These are phyloP conservation scores for Hymenoscyphus albidus DNA, from an alignment of 2,329 filamentous ascomycete genomes.

Conservation along the genomic window DNA sequence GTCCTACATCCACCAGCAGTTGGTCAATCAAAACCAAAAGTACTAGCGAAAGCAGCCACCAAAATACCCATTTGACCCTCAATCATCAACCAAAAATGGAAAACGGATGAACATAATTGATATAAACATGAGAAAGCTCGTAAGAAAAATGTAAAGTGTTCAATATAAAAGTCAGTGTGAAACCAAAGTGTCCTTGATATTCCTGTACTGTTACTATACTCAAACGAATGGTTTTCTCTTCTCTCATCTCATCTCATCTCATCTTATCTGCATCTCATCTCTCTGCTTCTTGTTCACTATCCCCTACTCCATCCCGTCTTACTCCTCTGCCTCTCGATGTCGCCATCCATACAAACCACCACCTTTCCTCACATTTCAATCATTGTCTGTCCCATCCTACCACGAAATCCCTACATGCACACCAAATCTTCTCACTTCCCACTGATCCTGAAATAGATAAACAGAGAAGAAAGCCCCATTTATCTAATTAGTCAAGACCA, in stretches of 20 bases:
- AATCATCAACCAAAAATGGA: too few species aligned
- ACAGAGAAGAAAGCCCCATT: neutral
- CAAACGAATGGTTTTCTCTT: slow-evolving; percentile 4
- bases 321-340: too few species aligned
- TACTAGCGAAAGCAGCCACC: too few species aligned
- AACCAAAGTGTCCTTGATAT: slow-evolving; percentile 2
- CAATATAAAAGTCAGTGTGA: neutral
- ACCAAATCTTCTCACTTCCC: neutral
- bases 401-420: neutral
- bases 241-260: neutral
- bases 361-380: too few species aligned
- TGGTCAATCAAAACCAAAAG: too few species aligned
- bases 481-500: neutral
- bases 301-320: neutral
- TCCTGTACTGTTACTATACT: slow-evolving; percentile 4
- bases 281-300: neutral
- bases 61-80: too few species aligned
- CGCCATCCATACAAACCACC: too few species aligned
- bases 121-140: too few species aligned
- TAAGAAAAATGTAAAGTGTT: neutral
- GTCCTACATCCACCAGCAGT: too few species aligned
- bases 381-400: neutral
- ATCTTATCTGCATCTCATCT: neutral
- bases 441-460: neutral
- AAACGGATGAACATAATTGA: too few species aligned